A percentile compares a stretch with the other conserved stretches of the same genome.
phyloP scores from a whole-genome alignment of 225 moss, liverwort and hornwort species.

The Antitrichia curtipendula region DNA sequence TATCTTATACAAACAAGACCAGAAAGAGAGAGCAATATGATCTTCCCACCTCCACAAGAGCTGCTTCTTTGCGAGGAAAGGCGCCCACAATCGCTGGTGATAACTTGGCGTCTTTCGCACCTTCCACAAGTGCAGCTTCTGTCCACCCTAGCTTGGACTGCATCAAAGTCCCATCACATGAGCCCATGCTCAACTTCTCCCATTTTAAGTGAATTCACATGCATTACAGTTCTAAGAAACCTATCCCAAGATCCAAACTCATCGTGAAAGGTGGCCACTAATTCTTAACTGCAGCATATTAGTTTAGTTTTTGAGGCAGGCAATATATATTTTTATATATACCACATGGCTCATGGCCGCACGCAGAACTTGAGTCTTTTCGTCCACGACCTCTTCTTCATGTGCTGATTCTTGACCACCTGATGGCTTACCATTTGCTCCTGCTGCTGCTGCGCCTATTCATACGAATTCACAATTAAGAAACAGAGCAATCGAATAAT shows the following conservation, averaged over 20 bases:
- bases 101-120: constrained; percentile 65
- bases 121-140: constrained; percentile 70
- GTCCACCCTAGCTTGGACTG: constrained; percentile 89
- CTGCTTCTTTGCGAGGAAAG: constrained; percentile 74
- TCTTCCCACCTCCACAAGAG: constrained; percentile 68
- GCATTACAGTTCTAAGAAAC: neutral
- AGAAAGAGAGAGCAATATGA: neutral
- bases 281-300: neutral
- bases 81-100: constrained; percentile 74
- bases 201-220: neutral
- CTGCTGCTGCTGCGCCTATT: constrained; percentile 9
- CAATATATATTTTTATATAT: neutral
- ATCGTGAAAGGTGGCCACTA: neutral
- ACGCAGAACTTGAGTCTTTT: constrained; percentile 65
- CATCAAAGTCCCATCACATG: neutral
- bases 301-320: neutral
- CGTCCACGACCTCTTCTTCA: constrained; percentile 56
- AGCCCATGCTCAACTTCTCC: neutral
- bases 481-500: neutral
- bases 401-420: neutral
- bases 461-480: neutral
- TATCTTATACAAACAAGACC: neutral
- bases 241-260: neutral
- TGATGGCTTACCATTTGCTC: neutral
- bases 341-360: constrained; percentile 82